A percentile compares a stretch with the other conserved stretches of the same genome.
phyloP scores from a whole-genome alignment of 2,329 filamentous ascomycete genomes.

The Stagonosporopsis chrysanthemi region DNA sequence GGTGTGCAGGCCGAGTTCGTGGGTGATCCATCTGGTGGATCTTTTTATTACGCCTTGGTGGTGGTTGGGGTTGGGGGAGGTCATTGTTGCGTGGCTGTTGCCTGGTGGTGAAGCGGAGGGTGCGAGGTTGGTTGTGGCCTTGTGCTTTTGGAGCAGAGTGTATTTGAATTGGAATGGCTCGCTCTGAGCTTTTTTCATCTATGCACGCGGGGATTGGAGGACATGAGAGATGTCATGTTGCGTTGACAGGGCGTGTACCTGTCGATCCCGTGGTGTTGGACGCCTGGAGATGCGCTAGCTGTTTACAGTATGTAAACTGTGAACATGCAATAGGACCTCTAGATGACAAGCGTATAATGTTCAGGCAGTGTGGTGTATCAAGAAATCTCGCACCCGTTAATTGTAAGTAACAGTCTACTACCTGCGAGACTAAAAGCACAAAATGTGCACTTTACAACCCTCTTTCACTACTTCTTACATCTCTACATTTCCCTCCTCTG shows the following conservation, averaged over 20 bases:
- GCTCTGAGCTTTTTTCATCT: not conserved
- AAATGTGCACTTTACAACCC: too few relatives aligned
- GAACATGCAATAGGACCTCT: not conserved
- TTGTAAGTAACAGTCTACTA: too few relatives aligned
- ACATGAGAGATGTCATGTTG: not conserved
- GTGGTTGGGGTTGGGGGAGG: not conserved
- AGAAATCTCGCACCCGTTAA: too few relatives aligned
- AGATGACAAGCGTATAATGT: too few relatives aligned
- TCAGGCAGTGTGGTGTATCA: too few relatives aligned
- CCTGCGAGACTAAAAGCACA: too few relatives aligned
- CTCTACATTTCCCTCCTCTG: too few relatives aligned
- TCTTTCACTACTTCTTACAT: too few relatives aligned
- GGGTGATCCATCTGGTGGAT: not conserved
- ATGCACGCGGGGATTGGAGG: not conserved
- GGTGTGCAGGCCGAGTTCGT: conserved; percentile 41
- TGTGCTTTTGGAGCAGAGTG: not conserved
- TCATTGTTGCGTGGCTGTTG: not conserved
- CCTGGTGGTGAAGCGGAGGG: not conserved
- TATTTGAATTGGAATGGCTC: not conserved
- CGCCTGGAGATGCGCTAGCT: conserved; percentile 12
- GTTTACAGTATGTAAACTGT: not conserved
- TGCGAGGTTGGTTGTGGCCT: not conserved
- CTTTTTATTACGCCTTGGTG: not conserved
- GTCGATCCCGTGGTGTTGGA: conserved; percentile 14
- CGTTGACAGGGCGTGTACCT: conserved; percentile 6